Conservation (phyloP, 352 stramenopile genomes). For the Globisporangium spiculum region DNA sequence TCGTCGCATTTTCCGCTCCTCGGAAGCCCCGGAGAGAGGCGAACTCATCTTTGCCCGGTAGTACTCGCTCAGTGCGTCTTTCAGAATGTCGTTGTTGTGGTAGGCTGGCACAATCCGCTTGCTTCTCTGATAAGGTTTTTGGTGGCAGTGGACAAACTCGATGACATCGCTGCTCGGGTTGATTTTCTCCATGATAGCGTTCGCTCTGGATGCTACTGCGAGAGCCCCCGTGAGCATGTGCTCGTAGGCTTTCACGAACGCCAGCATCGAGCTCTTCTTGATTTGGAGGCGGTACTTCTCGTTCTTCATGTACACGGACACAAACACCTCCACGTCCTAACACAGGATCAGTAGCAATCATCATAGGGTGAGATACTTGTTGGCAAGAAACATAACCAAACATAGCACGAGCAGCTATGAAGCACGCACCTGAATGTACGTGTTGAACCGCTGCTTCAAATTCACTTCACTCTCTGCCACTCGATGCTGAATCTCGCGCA, state of each 20-base stretch:
- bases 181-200: constrained; percentile 52
- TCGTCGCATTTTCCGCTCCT: constrained; percentile 14
- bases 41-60: constrained; percentile 21
- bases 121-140: constrained; percentile 41
- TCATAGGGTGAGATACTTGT: background rate
- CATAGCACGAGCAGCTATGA: background rate
- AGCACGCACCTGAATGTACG: constrained; percentile 53
- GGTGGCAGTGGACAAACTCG: constrained; percentile 59
- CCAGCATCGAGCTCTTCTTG: constrained; percentile 73
- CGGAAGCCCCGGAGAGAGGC: constrained; percentile 8
- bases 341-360: background rate
- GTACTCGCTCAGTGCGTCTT: constrained; percentile 56
- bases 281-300: constrained; percentile 84
- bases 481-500: constrained; percentile 32
- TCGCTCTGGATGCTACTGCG: constrained; percentile 31
- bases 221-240: constrained; percentile 47
- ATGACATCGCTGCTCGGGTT: constrained; percentile 49
- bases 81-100: constrained; percentile 48
- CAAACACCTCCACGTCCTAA: constrained; percentile 72
- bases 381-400: background rate
- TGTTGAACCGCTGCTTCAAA: constrained; percentile 43
- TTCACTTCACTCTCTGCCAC: constrained; percentile 31
- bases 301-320: constrained; percentile 84
- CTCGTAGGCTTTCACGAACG: constrained; percentile 64
- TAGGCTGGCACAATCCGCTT: constrained; percentile 45